Evolutionary conservation across 306 rosid species (phyloP).

Genomic region (Acmispon strigosus): DNA sequence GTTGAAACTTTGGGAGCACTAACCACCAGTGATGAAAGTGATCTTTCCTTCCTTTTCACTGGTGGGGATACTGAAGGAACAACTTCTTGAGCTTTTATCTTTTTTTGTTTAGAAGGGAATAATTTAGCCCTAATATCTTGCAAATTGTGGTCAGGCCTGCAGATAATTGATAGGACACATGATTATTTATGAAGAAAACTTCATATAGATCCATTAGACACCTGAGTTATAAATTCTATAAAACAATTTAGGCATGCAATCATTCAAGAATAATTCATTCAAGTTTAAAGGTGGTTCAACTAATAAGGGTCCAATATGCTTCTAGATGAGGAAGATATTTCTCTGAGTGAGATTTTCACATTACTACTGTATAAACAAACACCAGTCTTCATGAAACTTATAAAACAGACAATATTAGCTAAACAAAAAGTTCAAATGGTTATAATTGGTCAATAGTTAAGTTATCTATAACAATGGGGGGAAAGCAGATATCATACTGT

Average conservation of each 20-base stretch:
- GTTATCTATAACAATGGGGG: background rate
- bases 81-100: slow-evolving; percentile 53
- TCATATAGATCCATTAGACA: background rate
- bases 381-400: no score
- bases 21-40: slow-evolving; percentile 88
- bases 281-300: background rate
- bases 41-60: slow-evolving; percentile 89
- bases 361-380: no score
- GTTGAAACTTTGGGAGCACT: slow-evolving; percentile 77
- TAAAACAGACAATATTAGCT: background rate
- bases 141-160: slow-evolving; percentile 98
- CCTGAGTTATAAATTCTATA: background rate
- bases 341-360: background rate
- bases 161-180: slow-evolving; percentile 16
- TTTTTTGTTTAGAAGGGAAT: slow-evolving; percentile 65
- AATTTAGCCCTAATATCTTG: slow-evolving; percentile 89
- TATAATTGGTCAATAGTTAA: background rate
- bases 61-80: slow-evolving; percentile 59
- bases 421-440: background rate
- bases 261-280: background rate
- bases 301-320: background rate
- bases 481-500: no score
- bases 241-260: background rate
- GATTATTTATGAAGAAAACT: slow-evolving; percentile 1
- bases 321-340: background rate